Conservation (phyloP, 495 filamentous ascomycete species). For the Xylaria cubensis region DNA sequence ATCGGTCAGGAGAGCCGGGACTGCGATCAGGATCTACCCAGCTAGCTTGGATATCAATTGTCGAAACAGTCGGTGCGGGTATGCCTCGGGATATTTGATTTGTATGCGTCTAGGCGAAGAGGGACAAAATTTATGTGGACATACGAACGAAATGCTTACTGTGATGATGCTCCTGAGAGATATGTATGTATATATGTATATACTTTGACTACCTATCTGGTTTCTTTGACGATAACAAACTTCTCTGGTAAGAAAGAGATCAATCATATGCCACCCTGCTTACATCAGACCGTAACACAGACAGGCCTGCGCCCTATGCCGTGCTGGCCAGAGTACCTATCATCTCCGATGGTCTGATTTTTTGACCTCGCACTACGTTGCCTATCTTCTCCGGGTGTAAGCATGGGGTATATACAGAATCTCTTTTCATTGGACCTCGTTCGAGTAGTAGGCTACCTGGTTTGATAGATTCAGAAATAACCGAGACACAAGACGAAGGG, state of each 20-base stretch:
- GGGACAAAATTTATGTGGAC: background rate
- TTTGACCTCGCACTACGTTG: background rate
- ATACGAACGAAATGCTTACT: conserved; percentile 18
- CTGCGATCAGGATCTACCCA: background rate
- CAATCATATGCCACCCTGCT: background rate
- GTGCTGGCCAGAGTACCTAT: background rate
- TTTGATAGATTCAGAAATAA: background rate
- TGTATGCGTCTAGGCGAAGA: background rate
- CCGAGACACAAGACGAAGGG: background rate
- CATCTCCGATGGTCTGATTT: conserved; percentile 2
- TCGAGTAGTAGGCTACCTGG: background rate
- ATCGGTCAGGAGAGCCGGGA: conserved; percentile 1
- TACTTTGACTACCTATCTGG: conserved; percentile 7
- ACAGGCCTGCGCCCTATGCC: background rate
- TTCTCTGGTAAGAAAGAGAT: conserved; percentile 1
- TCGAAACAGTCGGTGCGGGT: conserved; percentile 6
- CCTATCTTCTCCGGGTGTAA: conserved; percentile 1
- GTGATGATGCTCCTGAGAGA: background rate
- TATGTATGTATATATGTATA: conserved; percentile 11
- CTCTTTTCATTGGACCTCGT: too few relatives aligned
- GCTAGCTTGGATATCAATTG: background rate
- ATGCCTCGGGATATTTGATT: background rate
- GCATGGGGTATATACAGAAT: background rate
- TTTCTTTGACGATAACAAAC: background rate
- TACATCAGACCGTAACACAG: background rate